These are phyloP conservation scores for Aspergillus hiratsukae DNA, from an alignment of 2,329 filamentous ascomycete genomes.

Conservation along the genomic window DNA sequence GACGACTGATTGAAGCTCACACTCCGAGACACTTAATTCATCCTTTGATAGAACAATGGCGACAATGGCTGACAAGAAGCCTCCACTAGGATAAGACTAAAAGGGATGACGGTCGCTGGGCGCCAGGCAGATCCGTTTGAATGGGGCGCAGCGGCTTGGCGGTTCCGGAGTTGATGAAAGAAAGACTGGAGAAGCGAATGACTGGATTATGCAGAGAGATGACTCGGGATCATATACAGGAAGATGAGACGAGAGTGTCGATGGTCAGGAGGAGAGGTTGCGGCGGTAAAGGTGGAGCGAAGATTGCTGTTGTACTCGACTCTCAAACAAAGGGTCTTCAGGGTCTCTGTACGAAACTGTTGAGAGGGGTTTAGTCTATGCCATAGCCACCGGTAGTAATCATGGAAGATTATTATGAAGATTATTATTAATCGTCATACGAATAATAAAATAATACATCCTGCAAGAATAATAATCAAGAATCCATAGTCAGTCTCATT, in stretches of 20 bases:
- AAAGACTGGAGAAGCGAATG: neutral
- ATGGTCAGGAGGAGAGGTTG: neutral
- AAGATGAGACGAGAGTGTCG: neutral
- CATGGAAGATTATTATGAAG: neutral
- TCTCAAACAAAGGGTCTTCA: neutral
- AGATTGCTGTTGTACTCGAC: neutral
- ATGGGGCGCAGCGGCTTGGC: slow-evolving; percentile 12
- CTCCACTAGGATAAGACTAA: neutral
- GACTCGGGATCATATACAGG: neutral
- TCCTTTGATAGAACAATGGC: neutral
- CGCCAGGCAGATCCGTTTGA: slow-evolving; percentile 1
- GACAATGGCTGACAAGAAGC: neutral
- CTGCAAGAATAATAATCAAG: no score
- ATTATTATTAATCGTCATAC: neutral
- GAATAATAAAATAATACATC: neutral
- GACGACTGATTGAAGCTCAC: neutral
- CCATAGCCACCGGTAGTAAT: neutral
- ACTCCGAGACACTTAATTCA: neutral
- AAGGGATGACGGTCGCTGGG: neutral
- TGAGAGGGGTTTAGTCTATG: neutral
- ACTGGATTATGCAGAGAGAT: neutral
- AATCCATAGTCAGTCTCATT: neutral
- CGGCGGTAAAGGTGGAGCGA: neutral
- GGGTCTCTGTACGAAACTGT: neutral
- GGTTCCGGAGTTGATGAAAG: neutral